These are phyloP conservation scores for Lipomyces orientalis DNA, from an alignment of 805 yeast species.

Conservation along the genomic window DNA sequence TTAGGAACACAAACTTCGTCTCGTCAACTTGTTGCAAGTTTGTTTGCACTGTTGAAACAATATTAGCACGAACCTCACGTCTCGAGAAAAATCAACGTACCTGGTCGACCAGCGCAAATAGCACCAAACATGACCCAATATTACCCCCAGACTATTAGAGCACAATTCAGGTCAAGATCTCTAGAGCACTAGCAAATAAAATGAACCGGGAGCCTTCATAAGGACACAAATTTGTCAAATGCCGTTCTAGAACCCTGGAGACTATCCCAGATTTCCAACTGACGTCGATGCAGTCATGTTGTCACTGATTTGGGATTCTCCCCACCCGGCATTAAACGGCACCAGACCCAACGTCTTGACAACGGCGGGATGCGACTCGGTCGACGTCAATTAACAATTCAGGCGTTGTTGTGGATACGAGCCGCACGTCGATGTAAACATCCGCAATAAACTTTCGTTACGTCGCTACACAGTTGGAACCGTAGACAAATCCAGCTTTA, in stretches of 20 bases:
- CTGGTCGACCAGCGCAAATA: constrained; percentile 75
- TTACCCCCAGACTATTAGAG: background rate
- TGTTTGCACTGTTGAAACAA: constrained; percentile 43
- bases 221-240: background rate
- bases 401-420: constrained; percentile 19
- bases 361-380: too few species aligned
- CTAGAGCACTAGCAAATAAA: background rate
- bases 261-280: too few species aligned
- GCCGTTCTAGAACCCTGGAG: background rate
- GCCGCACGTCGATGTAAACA: constrained; percentile 14
- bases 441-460: background rate
- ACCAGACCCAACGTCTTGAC: too few species aligned
- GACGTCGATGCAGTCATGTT: background rate
- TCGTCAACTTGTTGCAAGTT: constrained; percentile 64
- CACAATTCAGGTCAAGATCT: constrained; percentile 5
- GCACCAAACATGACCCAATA: constrained; percentile 66
- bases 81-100: constrained; percentile 35
- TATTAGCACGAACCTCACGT: background rate
- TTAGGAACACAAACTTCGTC: constrained; percentile 66
- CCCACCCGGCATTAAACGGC: too few species aligned
- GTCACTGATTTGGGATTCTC: too few species aligned
- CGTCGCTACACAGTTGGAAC: constrained; percentile 9
- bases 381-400: too few species aligned
- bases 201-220: background rate
- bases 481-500: background rate